Evolutionary conservation across 345 rosid species (phyloP), one percentile per base, ranked within the genome.

Genomic region (Acer yangbiense): DNA sequence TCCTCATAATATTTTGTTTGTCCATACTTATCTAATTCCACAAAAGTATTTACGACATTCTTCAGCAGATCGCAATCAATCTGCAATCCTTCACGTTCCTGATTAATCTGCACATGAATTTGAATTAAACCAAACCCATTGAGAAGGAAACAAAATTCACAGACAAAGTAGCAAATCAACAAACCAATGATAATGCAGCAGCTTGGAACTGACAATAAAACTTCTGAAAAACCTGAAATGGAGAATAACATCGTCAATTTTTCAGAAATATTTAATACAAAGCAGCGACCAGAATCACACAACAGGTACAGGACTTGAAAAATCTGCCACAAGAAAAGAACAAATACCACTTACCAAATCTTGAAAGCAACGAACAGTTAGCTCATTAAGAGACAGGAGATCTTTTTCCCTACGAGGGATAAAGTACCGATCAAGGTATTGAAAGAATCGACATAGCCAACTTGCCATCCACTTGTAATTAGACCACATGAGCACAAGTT

Each of bases 391-490:
- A 20, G 79, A 69, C 50, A 57, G 39, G 54, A 78, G 72, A n/a
- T 10, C 5, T 48, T 57, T 35, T 35, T 0, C 6, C 39, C 6
- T 21, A 52, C 63, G 67, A 60, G 72, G 78, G 44, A 75, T 65
- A 70, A 82, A 82, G 72, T 18, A 48, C 70, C 84, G 82, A 65
- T 78, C 79, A 54, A 82, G 81, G 63, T 78, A 78, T 39, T 74
- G 76, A 60, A 82, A 82, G 73, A 78, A 82, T 71, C 64, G 79
- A 62, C 74, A 82, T 50, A 82, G 80, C 84, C 84, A 82, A 29
- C 65, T 82, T 65, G 74, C 76, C 84, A 82, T 82, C 54, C 58
- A 44, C 79, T 65, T 82, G 74, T 82, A 82, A 58, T 82, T 78
- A 7, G 84, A 82, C 84, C 81, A 82, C 69, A 82, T 78, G 27